phyloP scores from a whole-genome alignment of 257 asterid species.

The Plantago major region DNA sequence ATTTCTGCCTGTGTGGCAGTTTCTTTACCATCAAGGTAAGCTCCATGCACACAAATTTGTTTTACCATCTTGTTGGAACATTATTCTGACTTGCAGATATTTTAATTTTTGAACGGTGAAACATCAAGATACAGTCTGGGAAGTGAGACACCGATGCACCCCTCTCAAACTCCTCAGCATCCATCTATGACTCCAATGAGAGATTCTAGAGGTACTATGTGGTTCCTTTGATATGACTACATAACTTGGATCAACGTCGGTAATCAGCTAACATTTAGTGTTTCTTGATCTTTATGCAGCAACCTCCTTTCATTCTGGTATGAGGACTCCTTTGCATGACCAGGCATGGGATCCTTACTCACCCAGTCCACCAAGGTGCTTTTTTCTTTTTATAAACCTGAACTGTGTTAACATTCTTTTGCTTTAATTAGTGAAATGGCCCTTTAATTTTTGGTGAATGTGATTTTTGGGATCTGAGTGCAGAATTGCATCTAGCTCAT shows the following conservation, averaged over 20 bases:
- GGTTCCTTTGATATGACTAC: conserved; percentile 6
- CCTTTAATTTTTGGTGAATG: no score
- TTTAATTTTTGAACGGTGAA: conserved; percentile 61
- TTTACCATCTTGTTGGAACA: background rate
- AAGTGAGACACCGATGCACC: conserved; percentile 94
- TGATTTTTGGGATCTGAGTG: no score
- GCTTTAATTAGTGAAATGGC: no score
- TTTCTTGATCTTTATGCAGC: conserved; percentile 38
- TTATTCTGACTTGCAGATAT: conserved; percentile 22
- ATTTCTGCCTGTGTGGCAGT: conserved; percentile 72
- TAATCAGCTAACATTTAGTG: conserved; percentile 11
- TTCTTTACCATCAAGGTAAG: conserved; percentile 68
- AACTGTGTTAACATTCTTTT: no score
- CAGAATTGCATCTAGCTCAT: no score
- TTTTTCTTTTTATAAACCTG: background rate
- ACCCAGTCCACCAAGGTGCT: conserved; percentile 94
- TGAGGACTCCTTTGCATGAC: conserved; percentile 99
- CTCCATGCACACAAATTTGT: conserved; percentile 54
- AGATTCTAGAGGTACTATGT: conserved; percentile 66
- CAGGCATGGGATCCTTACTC: conserved; percentile 93
- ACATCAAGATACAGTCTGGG: conserved; percentile 82
- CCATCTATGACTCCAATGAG: conserved; percentile 97
- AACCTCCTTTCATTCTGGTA: conserved; percentile 88
- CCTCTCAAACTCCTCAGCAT: conserved; percentile 92
- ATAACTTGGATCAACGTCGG: background rate